Evolutionary conservation across 306 rosid species (phyloP), one percentile per base, ranked within the genome.

Genomic region (Chamaecrista fasciculata): DNA sequence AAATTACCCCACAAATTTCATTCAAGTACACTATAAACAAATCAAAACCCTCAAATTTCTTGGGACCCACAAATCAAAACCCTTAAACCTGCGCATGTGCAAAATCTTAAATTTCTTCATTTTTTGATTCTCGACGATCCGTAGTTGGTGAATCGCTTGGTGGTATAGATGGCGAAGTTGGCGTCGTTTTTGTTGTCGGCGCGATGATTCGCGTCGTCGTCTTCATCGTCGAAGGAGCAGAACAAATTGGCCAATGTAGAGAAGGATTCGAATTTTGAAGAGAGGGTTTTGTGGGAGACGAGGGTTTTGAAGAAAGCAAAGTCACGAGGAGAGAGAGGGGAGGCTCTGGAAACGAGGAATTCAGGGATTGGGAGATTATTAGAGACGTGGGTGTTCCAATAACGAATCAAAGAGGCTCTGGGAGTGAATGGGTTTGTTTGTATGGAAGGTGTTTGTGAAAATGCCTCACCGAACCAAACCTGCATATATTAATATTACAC

Each of bases 311-410:
- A 58, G 4, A 53, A 8, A 28, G 94, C 90, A 1, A 78, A 72
- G 76, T 90, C 79, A 0, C 75, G 53, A 31, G 87, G 80, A 16
- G 84, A 78, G 70, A 93, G 90, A 6, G 86, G 86, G 1, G 98
- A 90, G 19, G 97, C 90, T 75, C 85, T 93, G 4, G 93, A 77
- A 63, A 93, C 72, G 36, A 93, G 60, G 59, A 87, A 93, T 3
- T 58, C 12, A 5, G 96, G 93, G 18, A 72, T 81, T 0, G 83
- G 86, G 47, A 67, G 80, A 1, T 71, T 43, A 70, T 67, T 87
- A 10, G 87, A 78, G 58, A 86, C 73, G 24, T 78, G 87, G 9
- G 46, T 70, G 75, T 86, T 87, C 98, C 98, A 93, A 52, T 90
- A 81, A 1, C 98, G 89, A 66, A 77, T 46, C 24, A 86, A 71